Conservation (phyloP, 169 alveolate species). For the Plasmodium gallinaceum region DNA sequence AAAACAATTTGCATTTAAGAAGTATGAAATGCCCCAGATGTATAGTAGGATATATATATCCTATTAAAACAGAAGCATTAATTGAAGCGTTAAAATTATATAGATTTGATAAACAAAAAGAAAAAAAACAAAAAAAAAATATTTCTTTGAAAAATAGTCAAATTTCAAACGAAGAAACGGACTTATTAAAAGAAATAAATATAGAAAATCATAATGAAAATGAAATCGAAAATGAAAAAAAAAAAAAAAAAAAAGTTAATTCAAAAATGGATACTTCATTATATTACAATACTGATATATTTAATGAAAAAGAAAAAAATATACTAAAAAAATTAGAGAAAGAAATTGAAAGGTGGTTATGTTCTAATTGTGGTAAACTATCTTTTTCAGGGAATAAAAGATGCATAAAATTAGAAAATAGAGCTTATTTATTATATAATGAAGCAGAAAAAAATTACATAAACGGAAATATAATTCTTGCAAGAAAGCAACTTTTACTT, state of each 20-base stretch:
- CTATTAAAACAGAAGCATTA: constrained; percentile 47
- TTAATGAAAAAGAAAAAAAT: constrained; percentile 41
- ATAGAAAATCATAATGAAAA: neutral
- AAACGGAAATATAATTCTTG: constrained; percentile 82
- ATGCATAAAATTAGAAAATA: constrained; percentile 79
- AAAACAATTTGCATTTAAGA: constrained; percentile 81
- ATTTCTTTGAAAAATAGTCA: neutral
- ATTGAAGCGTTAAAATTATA: constrained; percentile 74
- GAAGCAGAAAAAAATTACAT: constrained; percentile 81
- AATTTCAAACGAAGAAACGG: neutral
- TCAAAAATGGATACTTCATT: neutral
- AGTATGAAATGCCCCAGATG: constrained; percentile 87
- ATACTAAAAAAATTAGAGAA: constrained; percentile 34
- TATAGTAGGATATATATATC: constrained; percentile 82
- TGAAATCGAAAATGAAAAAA: neutral
- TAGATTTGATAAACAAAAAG: constrained; percentile 33
- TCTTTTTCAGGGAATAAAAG: constrained; percentile 54
- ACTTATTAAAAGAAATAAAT: neutral
- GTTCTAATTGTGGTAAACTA: constrained; percentile 84
- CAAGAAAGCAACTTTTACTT: constrained; percentile 81
- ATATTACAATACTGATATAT: neutral
- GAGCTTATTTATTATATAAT: constrained; percentile 72
- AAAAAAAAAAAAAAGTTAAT: no score
- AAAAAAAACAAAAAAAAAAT: neutral
- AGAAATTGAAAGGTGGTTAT: constrained; percentile 81